These are phyloP conservation scores for Lipomyces sp. DNA, from an alignment of 805 yeast genomes.

Conservation along the genomic window DNA sequence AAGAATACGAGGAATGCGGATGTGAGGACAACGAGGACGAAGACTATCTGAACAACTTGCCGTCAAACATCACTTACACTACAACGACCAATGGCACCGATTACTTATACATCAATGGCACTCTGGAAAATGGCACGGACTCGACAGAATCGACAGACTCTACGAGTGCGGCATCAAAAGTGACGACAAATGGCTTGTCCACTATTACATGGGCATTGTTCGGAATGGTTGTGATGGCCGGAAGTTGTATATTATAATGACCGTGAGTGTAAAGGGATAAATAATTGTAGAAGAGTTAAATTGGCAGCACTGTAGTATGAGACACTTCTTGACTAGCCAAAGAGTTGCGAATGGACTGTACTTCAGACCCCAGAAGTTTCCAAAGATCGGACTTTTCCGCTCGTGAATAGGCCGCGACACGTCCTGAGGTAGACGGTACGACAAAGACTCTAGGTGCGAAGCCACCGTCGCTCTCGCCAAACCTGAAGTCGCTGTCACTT, in stretches of 20 bases:
- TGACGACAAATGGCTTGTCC: too few species aligned
- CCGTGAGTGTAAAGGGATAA: too few species aligned
- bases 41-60: slow-evolving; percentile 10
- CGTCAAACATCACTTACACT: slow-evolving; percentile 7
- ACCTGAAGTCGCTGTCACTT: neutral
- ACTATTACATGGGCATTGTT: too few species aligned
- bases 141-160: too few species aligned
- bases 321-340: too few species aligned
- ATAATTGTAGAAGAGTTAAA: too few species aligned
- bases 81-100: slow-evolving; percentile 8
- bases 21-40: slow-evolving; percentile 11
- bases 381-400: slow-evolving; percentile 50
- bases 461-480: neutral
- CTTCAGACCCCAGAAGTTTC: slow-evolving; percentile 40
- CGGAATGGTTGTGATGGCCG: too few species aligned
- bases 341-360: slow-evolving; percentile 15
- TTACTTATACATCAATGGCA: slow-evolving; percentile 17
- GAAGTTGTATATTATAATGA: too few species aligned
- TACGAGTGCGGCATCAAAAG: too few species aligned
- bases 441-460: slow-evolving; percentile 47
- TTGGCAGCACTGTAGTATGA: too few species aligned
- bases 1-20: slow-evolving; percentile 15
- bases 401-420: slow-evolving; percentile 53
- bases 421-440: slow-evolving; percentile 70
- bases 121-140: slow-evolving; percentile 18